Evolutionary conservation across 2,329 filamentous ascomycete species (phyloP).

Genomic region (Fusarium pseudocircinatum): DNA sequence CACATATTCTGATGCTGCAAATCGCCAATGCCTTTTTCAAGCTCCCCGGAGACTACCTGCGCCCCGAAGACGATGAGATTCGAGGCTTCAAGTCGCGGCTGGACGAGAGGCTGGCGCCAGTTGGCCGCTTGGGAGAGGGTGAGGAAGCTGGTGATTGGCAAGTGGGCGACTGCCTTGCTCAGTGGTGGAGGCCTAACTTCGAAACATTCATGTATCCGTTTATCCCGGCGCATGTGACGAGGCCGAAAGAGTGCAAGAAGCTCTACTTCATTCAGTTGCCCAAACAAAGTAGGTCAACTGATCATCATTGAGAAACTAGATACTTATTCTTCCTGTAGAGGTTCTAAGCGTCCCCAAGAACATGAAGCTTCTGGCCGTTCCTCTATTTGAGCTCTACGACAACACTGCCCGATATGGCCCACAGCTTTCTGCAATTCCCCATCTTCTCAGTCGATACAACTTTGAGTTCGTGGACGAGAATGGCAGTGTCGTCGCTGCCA

Average conservation of each 20-base stretch:
- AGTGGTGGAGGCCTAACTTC: conserved; percentile 99
- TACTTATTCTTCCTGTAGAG: conserved; percentile 62
- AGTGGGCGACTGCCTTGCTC: conserved; percentile 91
- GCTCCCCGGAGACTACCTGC: conserved; percentile 93
- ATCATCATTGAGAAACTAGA: neutral
- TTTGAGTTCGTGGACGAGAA: conserved; percentile 97
- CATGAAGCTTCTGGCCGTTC: conserved; percentile 98
- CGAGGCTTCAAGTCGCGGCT: conserved; percentile 93
- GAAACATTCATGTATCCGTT: conserved; percentile 99
- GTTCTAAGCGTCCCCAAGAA: conserved; percentile 98
- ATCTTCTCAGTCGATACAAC: conserved; percentile 93
- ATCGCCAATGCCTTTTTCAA: conserved; percentile 99
- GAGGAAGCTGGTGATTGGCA: conserved; percentile 90
- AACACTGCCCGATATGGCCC: conserved; percentile 95
- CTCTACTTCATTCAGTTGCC: conserved; percentile 96
- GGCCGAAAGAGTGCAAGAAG: conserved; percentile 99
- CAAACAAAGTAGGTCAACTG: conserved; percentile 73
- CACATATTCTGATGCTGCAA: conserved; percentile 98
- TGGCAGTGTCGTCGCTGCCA: conserved; percentile 85
- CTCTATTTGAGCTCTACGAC: conserved; percentile 97
- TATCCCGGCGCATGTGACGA: conserved; percentile 92
- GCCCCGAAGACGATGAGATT: conserved; percentile 88
- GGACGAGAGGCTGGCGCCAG: conserved; percentile 92
- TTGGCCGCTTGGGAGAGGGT: conserved; percentile 85
- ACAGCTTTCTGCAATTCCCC: conserved; percentile 94